Conservation (phyloP, 139 green algal genomes). For the Chlorella sp. region DNA sequence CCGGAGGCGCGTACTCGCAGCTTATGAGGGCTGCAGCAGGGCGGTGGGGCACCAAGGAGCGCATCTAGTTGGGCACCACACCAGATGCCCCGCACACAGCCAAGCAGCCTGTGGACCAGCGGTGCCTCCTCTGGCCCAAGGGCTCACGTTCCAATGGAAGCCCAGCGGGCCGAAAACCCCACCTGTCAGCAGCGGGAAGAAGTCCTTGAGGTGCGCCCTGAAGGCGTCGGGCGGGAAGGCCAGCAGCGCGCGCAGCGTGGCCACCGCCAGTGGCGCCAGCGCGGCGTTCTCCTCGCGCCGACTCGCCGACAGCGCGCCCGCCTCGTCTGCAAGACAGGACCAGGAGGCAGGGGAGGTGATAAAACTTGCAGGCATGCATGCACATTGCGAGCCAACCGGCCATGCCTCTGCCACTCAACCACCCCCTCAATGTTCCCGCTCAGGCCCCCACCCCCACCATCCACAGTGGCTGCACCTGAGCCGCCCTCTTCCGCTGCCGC, state of each 20-base stretch:
- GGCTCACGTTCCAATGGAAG: too few species aligned
- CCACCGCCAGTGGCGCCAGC: constrained; percentile 73
- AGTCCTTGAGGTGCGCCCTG: constrained; percentile 65
- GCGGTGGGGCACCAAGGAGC: too few species aligned
- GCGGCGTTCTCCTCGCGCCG: constrained; percentile 66
- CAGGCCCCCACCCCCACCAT: background rate
- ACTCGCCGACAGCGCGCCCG: background rate
- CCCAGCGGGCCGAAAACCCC: too few species aligned
- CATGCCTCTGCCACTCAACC: too few species aligned
- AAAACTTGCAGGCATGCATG: background rate
- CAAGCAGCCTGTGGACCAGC: too few species aligned
- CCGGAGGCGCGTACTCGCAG: constrained; percentile 79
- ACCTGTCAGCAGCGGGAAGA: constrained; percentile 89
- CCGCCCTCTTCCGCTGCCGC: constrained; percentile 9
- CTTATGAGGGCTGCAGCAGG: constrained; percentile 65
- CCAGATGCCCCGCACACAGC: too few species aligned
- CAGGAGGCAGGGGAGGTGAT: background rate
- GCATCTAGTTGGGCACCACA: too few species aligned
- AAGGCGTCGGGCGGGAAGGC: constrained; percentile 73
- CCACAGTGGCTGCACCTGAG: background rate
- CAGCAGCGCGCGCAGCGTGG: constrained; percentile 72
- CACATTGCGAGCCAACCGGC: background rate
- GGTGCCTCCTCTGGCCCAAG: too few species aligned
- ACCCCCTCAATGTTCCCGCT: background rate
- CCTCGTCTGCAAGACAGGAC: background rate